Percentiles rank a stretch among this genome's conserved stretches.
phyloP scores from a whole-genome alignment of 2,329 filamentous ascomycete genomes.

The Penicillium oxalicum region DNA sequence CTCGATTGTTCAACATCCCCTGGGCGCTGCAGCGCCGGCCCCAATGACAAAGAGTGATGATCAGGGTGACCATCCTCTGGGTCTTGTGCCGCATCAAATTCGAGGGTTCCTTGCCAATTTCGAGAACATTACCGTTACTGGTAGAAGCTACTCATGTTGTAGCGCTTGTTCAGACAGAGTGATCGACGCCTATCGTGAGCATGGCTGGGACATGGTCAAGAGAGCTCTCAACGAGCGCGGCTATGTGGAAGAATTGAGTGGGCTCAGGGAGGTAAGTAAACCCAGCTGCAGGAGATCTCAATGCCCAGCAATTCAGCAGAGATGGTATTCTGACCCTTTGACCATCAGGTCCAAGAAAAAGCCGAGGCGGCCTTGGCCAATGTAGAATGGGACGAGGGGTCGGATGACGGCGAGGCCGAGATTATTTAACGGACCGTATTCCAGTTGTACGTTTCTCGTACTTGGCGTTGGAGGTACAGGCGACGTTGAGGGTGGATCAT shows the following conservation, averaged over 20 bases:
- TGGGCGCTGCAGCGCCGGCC: conserved; percentile 39
- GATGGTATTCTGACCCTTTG: conserved; percentile 16
- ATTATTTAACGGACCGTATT: conserved; percentile 8
- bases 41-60: conserved; percentile 29
- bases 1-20: conserved; percentile 79
- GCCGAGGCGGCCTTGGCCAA: conserved; percentile 42
- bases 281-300: background rate
- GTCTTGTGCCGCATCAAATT: conserved; percentile 57
- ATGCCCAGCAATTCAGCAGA: background rate
- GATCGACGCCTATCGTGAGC: conserved; percentile 46
- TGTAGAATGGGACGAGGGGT: conserved; percentile 43
- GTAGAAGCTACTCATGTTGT: conserved; percentile 56
- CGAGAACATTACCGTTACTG: conserved; percentile 52
- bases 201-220: conserved; percentile 57
- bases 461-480: background rate
- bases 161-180: conserved; percentile 57
- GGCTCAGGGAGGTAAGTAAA: conserved; percentile 49
- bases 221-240: conserved; percentile 55
- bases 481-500: conserved; percentile 14
- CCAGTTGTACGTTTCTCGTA: background rate
- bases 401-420: conserved; percentile 34
- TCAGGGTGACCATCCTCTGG: conserved; percentile 41
- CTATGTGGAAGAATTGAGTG: conserved; percentile 59
- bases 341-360: conserved; percentile 37
- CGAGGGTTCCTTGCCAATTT: conserved; percentile 58